Percentiles rank a stretch among this genome's conserved stretches.
These are phyloP conservation scores for Aspergillus amoenus DNA, from an alignment of 2,329 filamentous ascomycete species.

Conservation along the genomic window DNA sequence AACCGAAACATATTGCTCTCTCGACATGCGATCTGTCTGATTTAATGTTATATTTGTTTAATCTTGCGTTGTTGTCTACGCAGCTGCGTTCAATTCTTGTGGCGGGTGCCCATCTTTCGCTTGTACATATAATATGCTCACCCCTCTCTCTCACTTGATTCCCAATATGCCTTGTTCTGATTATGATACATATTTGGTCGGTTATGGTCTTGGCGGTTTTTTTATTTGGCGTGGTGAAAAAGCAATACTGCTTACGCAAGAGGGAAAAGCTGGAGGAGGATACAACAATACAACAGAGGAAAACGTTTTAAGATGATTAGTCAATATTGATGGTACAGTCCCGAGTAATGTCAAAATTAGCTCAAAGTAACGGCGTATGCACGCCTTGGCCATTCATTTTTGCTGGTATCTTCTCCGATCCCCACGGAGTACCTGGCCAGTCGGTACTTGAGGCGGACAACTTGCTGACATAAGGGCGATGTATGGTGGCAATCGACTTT, in stretches of 20 bases:
- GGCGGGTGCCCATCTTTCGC: slow-evolving; percentile 4
- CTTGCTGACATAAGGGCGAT: neutral
- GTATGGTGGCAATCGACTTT: neutral
- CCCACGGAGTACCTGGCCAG: neutral
- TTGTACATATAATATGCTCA: slow-evolving; percentile 20
- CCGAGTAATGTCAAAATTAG: neutral
- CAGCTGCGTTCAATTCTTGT: slow-evolving; percentile 4
- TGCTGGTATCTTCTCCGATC: neutral
- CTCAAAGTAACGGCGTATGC: neutral
- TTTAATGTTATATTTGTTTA: slow-evolving; percentile 19
- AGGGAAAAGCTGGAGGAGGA: neutral
- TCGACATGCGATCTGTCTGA: slow-evolving; percentile 3
- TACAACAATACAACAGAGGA: neutral
- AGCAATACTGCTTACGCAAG: slow-evolving; percentile 9
- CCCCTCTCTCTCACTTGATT: slow-evolving; percentile 12
- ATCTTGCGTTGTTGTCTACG: slow-evolving; percentile 7
- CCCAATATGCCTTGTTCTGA: slow-evolving; percentile 17
- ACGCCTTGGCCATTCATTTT: neutral
- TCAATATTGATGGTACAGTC: neutral
- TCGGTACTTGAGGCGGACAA: neutral
- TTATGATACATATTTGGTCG: slow-evolving; percentile 19
- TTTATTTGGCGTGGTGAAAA: slow-evolving; percentile 7
- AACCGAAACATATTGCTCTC: neutral
- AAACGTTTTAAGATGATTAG: neutral
- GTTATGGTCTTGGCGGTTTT: slow-evolving; percentile 10